phyloP scores from a whole-genome alignment of 768 basidiomycete species.

The Fistulinella prunicolor region DNA sequence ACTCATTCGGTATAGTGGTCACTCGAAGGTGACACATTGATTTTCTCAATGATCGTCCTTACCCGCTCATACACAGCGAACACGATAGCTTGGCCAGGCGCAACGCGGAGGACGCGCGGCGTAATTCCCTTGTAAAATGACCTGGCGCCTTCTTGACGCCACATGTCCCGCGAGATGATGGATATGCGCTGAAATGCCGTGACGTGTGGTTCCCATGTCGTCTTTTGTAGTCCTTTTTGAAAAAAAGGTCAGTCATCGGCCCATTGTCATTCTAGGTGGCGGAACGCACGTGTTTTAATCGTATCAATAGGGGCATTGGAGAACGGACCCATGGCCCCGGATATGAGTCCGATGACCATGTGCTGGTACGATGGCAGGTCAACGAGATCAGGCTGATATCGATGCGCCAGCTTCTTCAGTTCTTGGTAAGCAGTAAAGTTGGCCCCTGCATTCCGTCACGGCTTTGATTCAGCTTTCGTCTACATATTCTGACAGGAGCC shows the following conservation, averaged over 20 bases:
- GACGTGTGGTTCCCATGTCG: slow-evolving; percentile 67
- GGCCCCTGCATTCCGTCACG: slow-evolving; percentile 54
- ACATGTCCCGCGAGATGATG: slow-evolving; percentile 88
- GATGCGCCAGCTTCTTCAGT: slow-evolving; percentile 80
- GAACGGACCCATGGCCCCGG: slow-evolving; percentile 97
- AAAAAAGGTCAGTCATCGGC: neutral
- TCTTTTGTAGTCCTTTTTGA: slow-evolving; percentile 74
- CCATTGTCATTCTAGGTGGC: neutral
- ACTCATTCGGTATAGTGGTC: slow-evolving; percentile 72
- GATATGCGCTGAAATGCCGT: slow-evolving; percentile 77
- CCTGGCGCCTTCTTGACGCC: slow-evolving; percentile 78
- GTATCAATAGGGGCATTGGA: slow-evolving; percentile 96
- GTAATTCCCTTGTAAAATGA: slow-evolving; percentile 99
- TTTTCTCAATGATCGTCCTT: slow-evolving; percentile 66
- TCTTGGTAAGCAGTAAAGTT: slow-evolving; percentile 99
- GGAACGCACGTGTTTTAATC: slow-evolving; percentile 82
- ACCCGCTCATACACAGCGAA: slow-evolving; percentile 97
- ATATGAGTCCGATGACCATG: slow-evolving; percentile 91
- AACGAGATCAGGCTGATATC: slow-evolving; percentile 69
- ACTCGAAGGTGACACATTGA: slow-evolving; percentile 51
- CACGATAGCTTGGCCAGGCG: slow-evolving; percentile 95
- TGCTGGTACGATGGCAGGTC: slow-evolving; percentile 95
- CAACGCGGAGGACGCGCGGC: slow-evolving; percentile 91
- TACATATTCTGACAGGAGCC: slow-evolving; percentile 12
- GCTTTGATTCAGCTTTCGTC: neutral